Evolutionary conservation across 2,329 filamentous ascomycete species (phyloP).

Genomic region (Alternaria sp.): DNA sequence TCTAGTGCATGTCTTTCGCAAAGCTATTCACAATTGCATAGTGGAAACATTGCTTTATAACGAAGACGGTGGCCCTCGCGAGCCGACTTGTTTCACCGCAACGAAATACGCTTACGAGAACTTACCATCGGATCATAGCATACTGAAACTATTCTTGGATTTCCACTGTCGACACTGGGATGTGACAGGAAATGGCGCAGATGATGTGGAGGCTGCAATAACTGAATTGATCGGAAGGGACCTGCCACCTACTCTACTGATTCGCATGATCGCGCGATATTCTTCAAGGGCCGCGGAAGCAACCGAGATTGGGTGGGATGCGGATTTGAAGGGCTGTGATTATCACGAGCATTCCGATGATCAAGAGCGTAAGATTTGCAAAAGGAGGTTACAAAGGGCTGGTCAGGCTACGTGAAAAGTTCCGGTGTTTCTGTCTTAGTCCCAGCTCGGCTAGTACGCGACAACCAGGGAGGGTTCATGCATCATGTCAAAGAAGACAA

Average conservation of each 20-base stretch:
- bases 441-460: too few relatives aligned
- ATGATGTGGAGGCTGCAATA: background rate
- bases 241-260: background rate
- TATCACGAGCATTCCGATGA: background rate
- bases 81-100: background rate
- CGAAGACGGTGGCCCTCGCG: background rate
- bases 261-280: background rate
- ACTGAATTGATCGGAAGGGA: background rate
- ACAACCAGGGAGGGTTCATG: too few relatives aligned
- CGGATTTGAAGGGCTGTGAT: background rate
- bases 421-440: too few relatives aligned
- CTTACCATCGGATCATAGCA: background rate
- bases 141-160: background rate
- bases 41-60: background rate
- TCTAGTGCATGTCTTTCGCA: background rate
- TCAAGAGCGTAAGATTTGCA: background rate
- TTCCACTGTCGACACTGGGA: background rate
- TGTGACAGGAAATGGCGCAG: background rate
- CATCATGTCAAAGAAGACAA: too few relatives aligned
- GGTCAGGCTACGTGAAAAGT: too few relatives aligned
- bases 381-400: too few relatives aligned
- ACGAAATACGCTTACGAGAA: background rate
- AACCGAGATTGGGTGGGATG: background rate
- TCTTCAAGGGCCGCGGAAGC: background rate
- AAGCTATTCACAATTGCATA: background rate